Base-by-base conservation (phyloP, 2,329 filamentous ascomycete species). In the Chrysoporthe austroafricana region DNA sequence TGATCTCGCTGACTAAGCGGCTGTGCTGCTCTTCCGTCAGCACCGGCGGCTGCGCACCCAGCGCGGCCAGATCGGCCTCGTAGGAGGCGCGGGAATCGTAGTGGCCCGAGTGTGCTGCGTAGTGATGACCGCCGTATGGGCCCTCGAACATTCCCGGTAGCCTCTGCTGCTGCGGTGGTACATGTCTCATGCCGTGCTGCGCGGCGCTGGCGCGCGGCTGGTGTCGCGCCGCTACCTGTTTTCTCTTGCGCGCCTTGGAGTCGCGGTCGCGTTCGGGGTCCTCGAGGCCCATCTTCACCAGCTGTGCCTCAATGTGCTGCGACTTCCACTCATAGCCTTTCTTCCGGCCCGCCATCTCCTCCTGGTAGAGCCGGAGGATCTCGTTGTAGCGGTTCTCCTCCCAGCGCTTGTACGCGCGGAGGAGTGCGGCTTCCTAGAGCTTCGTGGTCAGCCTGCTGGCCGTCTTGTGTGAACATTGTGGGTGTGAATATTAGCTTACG, bases 271-370 rank as follows among this genome's bases (percentile, higher is more conserved):
- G 75, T 67, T 80, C 79, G 26, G 82, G 73, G 65, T 84, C 81
- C 65, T 84, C 82, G 61, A 85, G 75, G 64, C 80, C 83, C 54
- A 83, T 70, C 69, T 81, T 80, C 64, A 85, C 81, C 1, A 87
- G 77, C 71, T 83, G 82, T 72, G 82, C 79, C 69, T 85, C 82
- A 50, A 87, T 78, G 68, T 86, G 83, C 42, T 77, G 78, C 4
- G 80, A 75, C 69, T 82, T 86, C 77, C 85, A 83, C 44, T 83
- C 80, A 77, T 79, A 81, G 69, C 62, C 59, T 13, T 66, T 63
- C 63, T 82, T 81, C 56, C 83, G 84, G 57, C 85, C 85, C 2
- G 84, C 84, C 39, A 81, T 76, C 64, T 86, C 83, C 69, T 80
- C 79, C 74, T 87, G 84, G 46, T 62, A 69, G 6, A 68, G 21